Evolutionary conservation across 352 stramenopile genomes (phyloP).

Genomic region (Pilasporangium apinafurcum): DNA sequence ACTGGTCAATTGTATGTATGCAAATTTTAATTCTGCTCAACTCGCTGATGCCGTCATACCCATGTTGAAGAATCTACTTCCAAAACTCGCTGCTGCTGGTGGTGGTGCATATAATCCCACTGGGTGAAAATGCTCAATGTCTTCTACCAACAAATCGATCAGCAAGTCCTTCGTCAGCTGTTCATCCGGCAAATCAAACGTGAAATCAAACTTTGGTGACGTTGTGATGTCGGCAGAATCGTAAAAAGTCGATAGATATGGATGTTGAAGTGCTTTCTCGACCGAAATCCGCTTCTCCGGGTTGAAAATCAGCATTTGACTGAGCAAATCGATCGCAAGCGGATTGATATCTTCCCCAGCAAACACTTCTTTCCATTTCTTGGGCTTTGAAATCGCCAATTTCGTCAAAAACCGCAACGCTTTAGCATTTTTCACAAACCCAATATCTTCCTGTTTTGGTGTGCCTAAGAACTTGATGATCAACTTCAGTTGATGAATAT

Average conservation of each 20-base stretch:
- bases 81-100: constrained; percentile 5
- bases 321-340: constrained; percentile 53
- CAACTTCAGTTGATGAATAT: constrained; percentile 79
- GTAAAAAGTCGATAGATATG: constrained; percentile 85
- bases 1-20: constrained; percentile 13
- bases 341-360: constrained; percentile 31
- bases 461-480: constrained; percentile 70
- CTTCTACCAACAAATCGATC: constrained; percentile 48
- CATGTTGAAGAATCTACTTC: constrained; percentile 37
- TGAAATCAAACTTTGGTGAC: constrained; percentile 49
- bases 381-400: constrained; percentile 65
- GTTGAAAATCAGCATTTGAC: constrained; percentile 67
- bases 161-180: constrained; percentile 55
- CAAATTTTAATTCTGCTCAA: constrained; percentile 5
- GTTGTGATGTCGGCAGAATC: constrained; percentile 50
- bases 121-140: constrained; percentile 57
- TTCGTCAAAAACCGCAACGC: constrained; percentile 85
- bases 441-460: constrained; percentile 69
- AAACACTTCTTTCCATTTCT: constrained; percentile 63
- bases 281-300: constrained; percentile 69
- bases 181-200: constrained; percentile 59
- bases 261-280: constrained; percentile 42
- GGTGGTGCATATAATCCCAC: constrained; percentile 6
- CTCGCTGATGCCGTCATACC: constrained; percentile 49
- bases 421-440: constrained; percentile 88